phyloP scores from a whole-genome alignment of 2,329 filamentous ascomycete genomes.

The Fusarium sp. region DNA sequence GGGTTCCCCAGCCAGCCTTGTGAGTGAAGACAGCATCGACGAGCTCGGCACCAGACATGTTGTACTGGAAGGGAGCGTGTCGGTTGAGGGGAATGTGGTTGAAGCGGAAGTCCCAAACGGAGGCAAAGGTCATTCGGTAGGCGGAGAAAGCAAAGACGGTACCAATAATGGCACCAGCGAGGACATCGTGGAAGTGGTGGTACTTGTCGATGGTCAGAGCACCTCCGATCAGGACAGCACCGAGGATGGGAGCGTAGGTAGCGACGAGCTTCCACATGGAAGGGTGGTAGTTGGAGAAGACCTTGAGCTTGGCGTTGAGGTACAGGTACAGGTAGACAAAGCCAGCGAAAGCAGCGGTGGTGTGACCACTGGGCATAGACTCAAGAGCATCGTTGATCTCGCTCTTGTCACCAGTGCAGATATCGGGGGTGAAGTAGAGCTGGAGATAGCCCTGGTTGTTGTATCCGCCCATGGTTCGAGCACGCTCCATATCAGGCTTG shows the following conservation, averaged over 20 bases:
- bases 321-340: conserved; percentile 79
- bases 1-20: conserved; percentile 68
- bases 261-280: conserved; percentile 79
- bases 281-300: conserved; percentile 78
- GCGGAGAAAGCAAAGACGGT: conserved; percentile 72
- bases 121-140: conserved; percentile 76
- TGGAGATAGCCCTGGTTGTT: conserved; percentile 64
- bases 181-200: conserved; percentile 81
- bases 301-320: conserved; percentile 82
- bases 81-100: conserved; percentile 74
- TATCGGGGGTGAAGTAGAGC: conserved; percentile 76
- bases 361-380: conserved; percentile 79
- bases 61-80: conserved; percentile 66
- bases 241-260: conserved; percentile 74
- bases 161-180: conserved; percentile 74
- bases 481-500: conserved; percentile 61
- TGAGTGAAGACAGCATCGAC: conserved; percentile 68
- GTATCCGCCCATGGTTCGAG: conserved; percentile 51
- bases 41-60: conserved; percentile 57
- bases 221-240: conserved; percentile 75
- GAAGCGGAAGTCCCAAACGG: conserved; percentile 75
- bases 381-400: conserved; percentile 77
- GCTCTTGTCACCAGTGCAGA: conserved; percentile 74
- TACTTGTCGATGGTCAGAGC: conserved; percentile 78
- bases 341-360: conserved; percentile 78